These are phyloP conservation scores for Ballota nigra DNA, from an alignment of 257 asterid genomes.

Conservation along the genomic window DNA sequence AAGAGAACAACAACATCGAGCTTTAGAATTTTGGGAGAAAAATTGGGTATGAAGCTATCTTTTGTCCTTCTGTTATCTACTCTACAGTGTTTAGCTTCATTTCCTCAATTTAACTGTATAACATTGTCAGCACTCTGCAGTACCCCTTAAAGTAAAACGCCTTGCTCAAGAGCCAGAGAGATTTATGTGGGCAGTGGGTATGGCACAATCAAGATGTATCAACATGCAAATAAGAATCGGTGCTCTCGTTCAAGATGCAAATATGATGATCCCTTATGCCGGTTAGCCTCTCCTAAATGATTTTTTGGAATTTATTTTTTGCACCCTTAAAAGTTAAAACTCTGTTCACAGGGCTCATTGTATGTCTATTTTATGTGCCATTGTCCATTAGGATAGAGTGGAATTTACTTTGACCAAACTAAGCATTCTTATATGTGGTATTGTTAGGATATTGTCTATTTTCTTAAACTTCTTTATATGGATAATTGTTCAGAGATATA, in stretches of 20 bases:
- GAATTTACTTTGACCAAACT: neutral
- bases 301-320: neutral
- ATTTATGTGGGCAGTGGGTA: conserved; percentile 90
- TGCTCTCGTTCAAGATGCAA: conserved; percentile 80
- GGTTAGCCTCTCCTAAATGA: conserved; percentile 54
- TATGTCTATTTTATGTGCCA: neutral
- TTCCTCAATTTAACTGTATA: conserved; percentile 23
- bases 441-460: neutral
- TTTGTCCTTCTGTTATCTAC: conserved; percentile 15
- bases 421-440: neutral
- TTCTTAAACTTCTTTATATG: neutral
- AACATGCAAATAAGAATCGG: conserved; percentile 77
- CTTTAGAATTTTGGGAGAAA: conserved; percentile 84
- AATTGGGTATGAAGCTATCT: conserved; percentile 69
- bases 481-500: neutral
- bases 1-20: conserved; percentile 74
- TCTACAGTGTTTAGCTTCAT: conserved; percentile 7
- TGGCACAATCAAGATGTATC: conserved; percentile 85
- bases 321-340: conserved; percentile 1
- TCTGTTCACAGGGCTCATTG: conserved; percentile 2
- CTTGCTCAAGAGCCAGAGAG: conserved; percentile 92
- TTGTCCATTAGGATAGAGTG: neutral
- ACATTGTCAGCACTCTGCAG: conserved; percentile 74
- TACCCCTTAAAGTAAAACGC: conserved; percentile 85
- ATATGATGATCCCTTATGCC: conserved; percentile 94